Evolutionary conservation across 208 protist genomes (phyloP), one percentile per base, ranked within the genome.

Genomic region (Trypanosoma caninum): DNA sequence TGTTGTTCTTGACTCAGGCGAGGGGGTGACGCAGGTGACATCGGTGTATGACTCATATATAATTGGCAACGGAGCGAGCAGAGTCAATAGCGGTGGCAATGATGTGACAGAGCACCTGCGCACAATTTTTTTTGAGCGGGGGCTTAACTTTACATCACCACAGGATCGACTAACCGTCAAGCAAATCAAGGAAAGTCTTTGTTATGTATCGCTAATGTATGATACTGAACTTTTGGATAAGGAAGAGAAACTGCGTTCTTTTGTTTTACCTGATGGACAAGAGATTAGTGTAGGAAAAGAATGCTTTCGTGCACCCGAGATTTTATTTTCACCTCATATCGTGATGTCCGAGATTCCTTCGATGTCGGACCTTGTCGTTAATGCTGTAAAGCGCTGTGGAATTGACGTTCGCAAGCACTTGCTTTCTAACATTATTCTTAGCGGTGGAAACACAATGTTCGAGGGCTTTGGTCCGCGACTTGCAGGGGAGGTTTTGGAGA

Each of bases 11-110:
- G 97, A 99, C 73, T 92, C 82, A 50, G 98, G 98, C 35, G 97
- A 98, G 73, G 97, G 97, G 65, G 95, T 99, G 5, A 98, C 97
- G 9, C 97, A 99, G 68, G 89, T 97, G 65, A 86, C 98, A 8
- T 94, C 97, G 27, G 92, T 99, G 2, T 99, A 86, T 68, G 93
- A 99, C 40, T 94, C 93, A 53, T 97, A 87, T 55, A 64, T 66
- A 11, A 52, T 84, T n/a, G 5, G 47, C 34, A 46, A 74, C 1
- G 73, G 53, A 2, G 54, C 84, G 11, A 46, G 18, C 30, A 47
- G 75, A 14, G 16, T 85, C 33, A 71, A 86, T 33, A 14, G 82
- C 10, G 80, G 65, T 10, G 80, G 80, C 9, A 8, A 22, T 28
- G 69, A 84, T 13, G 33, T 86, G 1, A 78, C 79, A 13, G 59